Percentiles rank a stretch among this genome's conserved stretches.
phyloP scores from a whole-genome alignment of 129 eudicot species.

The Artemisia tridentata region DNA sequence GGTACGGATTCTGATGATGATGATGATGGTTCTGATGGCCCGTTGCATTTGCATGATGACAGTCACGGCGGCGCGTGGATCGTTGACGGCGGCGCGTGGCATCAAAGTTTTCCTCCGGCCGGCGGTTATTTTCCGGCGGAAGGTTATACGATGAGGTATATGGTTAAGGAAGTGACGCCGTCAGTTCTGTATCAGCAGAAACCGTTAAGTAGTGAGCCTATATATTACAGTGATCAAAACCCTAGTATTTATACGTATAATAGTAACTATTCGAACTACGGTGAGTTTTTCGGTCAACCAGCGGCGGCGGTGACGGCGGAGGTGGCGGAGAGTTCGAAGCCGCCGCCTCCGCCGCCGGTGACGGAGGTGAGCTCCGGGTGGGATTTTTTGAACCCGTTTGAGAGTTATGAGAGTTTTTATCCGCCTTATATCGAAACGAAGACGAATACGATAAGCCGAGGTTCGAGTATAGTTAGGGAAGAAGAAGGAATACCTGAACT shows the following conservation, averaged over 20 bases:
- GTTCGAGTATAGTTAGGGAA: constrained; percentile 77
- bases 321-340: constrained; percentile 40
- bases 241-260: constrained; percentile 27
- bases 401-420: constrained; percentile 55
- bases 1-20: constrained; percentile 58
- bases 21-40: constrained; percentile 35
- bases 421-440: constrained; percentile 24
- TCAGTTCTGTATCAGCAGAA: constrained; percentile 70
- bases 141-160: constrained; percentile 56
- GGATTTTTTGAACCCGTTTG: constrained; percentile 86
- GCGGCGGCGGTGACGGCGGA: constrained; percentile 23
- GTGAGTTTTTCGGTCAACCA: constrained; percentile 45
- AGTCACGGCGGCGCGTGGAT: constrained; percentile 10
- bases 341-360: constrained; percentile 78
- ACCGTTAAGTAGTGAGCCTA: constrained; percentile 51
- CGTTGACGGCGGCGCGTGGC: not conserved
- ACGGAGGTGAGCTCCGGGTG: constrained; percentile 66
- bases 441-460: constrained; percentile 59
- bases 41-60: constrained; percentile 47
- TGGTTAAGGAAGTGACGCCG: constrained; percentile 56
- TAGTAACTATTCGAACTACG: constrained; percentile 34
- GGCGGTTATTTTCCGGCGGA: constrained; percentile 23
- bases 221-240: constrained; percentile 46
- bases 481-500: constrained; percentile 98
- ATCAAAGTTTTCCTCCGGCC: not conserved